phyloP scores from a whole-genome alignment of 129 eudicot species.

The Arctium minus region DNA sequence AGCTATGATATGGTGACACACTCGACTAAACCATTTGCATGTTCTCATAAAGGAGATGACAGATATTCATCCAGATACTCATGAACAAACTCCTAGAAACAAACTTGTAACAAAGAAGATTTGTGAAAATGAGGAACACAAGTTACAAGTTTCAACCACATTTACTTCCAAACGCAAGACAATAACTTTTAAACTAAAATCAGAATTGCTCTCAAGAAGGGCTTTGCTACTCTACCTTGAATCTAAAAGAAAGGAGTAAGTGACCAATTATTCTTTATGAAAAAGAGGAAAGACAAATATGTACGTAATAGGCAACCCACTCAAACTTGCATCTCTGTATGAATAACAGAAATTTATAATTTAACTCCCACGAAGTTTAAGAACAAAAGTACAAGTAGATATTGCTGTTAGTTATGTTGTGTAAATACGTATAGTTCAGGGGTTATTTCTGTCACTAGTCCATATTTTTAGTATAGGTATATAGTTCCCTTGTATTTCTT shows the following conservation, averaged over 20 bases:
- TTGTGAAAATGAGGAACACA: not conserved
- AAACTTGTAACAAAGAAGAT: not conserved
- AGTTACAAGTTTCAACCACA: not conserved
- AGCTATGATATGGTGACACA: not conserved
- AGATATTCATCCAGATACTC: not conserved
- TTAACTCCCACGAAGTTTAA: not conserved
- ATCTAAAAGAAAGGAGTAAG: not conserved
- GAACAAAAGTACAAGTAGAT: not conserved
- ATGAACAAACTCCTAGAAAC: not conserved
- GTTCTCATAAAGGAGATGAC: not conserved
- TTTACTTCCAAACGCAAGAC: not conserved
- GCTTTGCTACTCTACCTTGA: not conserved
- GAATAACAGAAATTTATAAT: not conserved
- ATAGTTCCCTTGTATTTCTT: too few relatives aligned
- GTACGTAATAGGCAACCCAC: not conserved
- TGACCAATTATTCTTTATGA: not conserved
- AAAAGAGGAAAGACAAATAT: not conserved
- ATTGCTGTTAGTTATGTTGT: not conserved
- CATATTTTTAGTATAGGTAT: too few relatives aligned
- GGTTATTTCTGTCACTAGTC: too few relatives aligned
- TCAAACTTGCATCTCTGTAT: not conserved
- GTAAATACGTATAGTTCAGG: too few relatives aligned
- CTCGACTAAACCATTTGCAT: not conserved
- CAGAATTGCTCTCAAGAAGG: not conserved
- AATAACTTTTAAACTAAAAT: not conserved